Evolutionary conservation across 768 basidiomycete species (phyloP).

Genomic region (Boletus sensibilis): DNA sequence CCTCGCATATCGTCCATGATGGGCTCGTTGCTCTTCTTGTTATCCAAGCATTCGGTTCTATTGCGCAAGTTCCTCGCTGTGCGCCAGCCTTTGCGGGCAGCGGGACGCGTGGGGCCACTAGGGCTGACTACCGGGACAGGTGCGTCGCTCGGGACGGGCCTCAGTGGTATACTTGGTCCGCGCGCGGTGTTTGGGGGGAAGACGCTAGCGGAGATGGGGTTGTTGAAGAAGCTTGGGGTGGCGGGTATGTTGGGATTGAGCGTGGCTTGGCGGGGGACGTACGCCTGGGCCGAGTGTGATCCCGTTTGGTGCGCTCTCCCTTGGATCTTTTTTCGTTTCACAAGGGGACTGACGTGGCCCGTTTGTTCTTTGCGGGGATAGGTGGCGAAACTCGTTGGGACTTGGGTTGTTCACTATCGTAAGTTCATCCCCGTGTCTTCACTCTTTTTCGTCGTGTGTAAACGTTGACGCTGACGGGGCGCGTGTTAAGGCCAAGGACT

Average conservation of each 20-base stretch:
- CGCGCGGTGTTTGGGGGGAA: slow-evolving; percentile 20
- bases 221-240: slow-evolving; percentile 26
- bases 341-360: background rate
- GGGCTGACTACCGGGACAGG: slow-evolving; percentile 14
- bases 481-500: slow-evolving; percentile 63
- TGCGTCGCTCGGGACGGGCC: slow-evolving; percentile 1
- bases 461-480: background rate
- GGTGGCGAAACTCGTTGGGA: slow-evolving; percentile 70
- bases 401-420: slow-evolving; percentile 65
- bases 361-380: slow-evolving; percentile 6
- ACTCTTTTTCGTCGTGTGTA: background rate
- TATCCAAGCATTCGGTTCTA: slow-evolving; percentile 42
- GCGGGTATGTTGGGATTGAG: slow-evolving; percentile 40
- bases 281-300: slow-evolving; percentile 64
- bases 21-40: slow-evolving; percentile 56
- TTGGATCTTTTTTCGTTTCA: background rate
- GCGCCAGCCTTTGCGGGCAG: slow-evolving; percentile 16
- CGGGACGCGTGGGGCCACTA: slow-evolving; percentile 16
- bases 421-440: background rate
- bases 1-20: slow-evolving; percentile 65
- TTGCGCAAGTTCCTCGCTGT: slow-evolving; percentile 28
- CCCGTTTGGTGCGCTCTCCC: slow-evolving; percentile 58
- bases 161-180: slow-evolving; percentile 6
- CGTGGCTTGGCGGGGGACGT: slow-evolving; percentile 54
- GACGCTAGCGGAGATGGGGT: slow-evolving; percentile 12